Percentiles rank a stretch among this genome's conserved stretches.
These are phyloP conservation scores for Trichoderma simmonsii DNA, from an alignment of 2,329 filamentous ascomycete genomes.

Conservation along the genomic window DNA sequence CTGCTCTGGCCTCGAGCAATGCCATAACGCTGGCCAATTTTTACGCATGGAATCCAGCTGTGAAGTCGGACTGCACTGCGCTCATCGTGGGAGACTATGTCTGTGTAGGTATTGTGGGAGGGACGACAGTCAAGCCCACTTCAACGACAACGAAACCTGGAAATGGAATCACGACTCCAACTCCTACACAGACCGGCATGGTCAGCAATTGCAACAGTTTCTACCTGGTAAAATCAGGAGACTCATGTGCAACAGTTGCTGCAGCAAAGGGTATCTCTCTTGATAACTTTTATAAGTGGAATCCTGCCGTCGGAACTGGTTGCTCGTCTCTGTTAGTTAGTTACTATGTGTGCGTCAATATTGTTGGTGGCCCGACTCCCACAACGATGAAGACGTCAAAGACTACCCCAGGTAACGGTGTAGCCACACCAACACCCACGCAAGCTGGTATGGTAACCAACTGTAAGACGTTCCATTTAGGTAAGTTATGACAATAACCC, in stretches of 20 bases:
- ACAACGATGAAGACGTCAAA: neutral
- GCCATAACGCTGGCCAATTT: neutral
- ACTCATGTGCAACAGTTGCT: neutral
- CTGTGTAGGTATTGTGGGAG: constrained; percentile 9
- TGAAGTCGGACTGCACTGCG: neutral
- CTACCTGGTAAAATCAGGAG: neutral
- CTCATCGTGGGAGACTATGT: neutral
- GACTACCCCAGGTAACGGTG: neutral
- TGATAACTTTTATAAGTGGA: neutral
- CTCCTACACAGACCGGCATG: constrained; percentile 12
- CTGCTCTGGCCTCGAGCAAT: neutral
- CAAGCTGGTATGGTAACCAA: constrained; percentile 23
- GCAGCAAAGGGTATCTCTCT: neutral
- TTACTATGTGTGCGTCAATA: neutral
- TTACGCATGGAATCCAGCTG: neutral
- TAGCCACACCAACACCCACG: neutral
- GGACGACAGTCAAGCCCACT: neutral
- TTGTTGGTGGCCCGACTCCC: neutral
- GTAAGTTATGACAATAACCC: neutral
- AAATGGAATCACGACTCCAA: constrained; percentile 5
- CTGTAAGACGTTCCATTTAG: constrained; percentile 24
- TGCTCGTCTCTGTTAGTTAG: neutral
- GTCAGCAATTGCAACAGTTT: constrained; percentile 12
- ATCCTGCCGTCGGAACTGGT: neutral
- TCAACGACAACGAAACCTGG: neutral